Conservation (phyloP, 257 asterid genomes). For the Anisodus acutangulus region DNA sequence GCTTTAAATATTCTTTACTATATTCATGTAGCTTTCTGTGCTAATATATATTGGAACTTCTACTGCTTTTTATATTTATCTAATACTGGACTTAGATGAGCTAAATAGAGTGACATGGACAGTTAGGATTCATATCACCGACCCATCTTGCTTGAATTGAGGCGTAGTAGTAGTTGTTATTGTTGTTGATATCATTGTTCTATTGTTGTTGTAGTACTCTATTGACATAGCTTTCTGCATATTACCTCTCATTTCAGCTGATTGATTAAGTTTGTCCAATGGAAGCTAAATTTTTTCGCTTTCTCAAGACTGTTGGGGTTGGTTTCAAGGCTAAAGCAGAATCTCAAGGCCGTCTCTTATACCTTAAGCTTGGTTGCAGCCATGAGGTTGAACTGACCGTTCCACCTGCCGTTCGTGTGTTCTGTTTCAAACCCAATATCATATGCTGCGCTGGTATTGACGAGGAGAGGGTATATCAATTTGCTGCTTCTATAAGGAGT, state of each 20-base stretch:
- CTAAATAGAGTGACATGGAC: not conserved
- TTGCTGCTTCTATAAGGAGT: conserved; percentile 61
- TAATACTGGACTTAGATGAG: not conserved
- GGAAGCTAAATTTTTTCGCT: conserved; percentile 64
- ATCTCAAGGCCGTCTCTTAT: conserved; percentile 57
- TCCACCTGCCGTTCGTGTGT: conserved; percentile 65
- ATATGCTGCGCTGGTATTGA: conserved; percentile 67
- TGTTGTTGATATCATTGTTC: not conserved
- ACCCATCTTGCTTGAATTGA: not conserved
- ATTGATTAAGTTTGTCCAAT: conserved; percentile 27
- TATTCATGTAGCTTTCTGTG: not conserved
- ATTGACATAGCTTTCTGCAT: not conserved
- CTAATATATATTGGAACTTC: not conserved
- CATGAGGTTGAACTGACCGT: conserved; percentile 64
- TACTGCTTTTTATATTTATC: not conserved
- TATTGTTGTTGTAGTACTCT: no score
- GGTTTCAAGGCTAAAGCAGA: conserved; percentile 80
- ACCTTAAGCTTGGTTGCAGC: conserved; percentile 54
- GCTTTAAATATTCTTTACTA: not conserved
- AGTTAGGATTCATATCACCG: not conserved
- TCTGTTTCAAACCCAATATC: conserved; percentile 61
- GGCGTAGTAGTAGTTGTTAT: not conserved
- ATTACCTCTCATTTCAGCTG: not conserved
- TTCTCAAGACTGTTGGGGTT: conserved; percentile 71
- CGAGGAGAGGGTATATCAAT: conserved; percentile 62